Evolutionary conservation across 2,329 filamentous ascomycete genomes (phyloP).

Genomic region (Colletotrichum limetticola): DNA sequence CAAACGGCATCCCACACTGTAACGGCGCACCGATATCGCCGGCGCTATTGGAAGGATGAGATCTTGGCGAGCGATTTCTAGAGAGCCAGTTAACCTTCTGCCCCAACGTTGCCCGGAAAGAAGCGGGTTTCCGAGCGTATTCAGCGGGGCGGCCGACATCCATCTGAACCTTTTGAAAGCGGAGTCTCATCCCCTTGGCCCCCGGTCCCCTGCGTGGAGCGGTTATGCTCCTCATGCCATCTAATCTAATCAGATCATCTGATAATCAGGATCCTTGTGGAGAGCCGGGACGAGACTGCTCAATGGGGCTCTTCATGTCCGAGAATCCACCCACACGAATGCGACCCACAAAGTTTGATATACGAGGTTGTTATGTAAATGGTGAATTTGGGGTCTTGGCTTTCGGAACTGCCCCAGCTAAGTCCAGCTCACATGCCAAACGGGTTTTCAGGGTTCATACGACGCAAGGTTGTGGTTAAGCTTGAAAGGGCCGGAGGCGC

Average conservation of each 20-base stretch:
- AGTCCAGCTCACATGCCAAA: background rate
- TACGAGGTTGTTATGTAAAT: slow-evolving; percentile 9
- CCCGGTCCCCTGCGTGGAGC: background rate
- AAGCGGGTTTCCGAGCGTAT: slow-evolving; percentile 16
- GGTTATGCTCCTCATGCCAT: background rate
- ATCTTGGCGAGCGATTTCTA: slow-evolving; percentile 16
- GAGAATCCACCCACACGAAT: slow-evolving; percentile 7
- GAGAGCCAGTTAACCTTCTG: background rate
- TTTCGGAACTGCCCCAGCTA: background rate
- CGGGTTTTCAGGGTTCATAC: background rate
- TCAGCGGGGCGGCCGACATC: slow-evolving; percentile 15
- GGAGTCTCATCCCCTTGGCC: no score
- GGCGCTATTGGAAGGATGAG: slow-evolving; percentile 12
- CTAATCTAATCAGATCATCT: slow-evolving; percentile 41
- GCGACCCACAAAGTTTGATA: slow-evolving; percentile 7
- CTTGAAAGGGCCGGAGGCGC: background rate
- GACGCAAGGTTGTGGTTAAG: background rate
- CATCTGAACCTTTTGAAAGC: background rate
- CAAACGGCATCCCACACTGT: background rate
- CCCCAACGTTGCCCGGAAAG: background rate
- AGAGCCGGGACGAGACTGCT: slow-evolving; percentile 1
- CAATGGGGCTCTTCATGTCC: slow-evolving; percentile 13
- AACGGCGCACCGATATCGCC: slow-evolving; percentile 20
- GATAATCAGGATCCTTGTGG: slow-evolving; percentile 35
- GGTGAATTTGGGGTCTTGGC: background rate